Evolutionary conservation across 805 yeast genomes (phyloP), one percentile per base, ranked within the genome.

Genomic region (Lachancea kluyveri): DNA sequence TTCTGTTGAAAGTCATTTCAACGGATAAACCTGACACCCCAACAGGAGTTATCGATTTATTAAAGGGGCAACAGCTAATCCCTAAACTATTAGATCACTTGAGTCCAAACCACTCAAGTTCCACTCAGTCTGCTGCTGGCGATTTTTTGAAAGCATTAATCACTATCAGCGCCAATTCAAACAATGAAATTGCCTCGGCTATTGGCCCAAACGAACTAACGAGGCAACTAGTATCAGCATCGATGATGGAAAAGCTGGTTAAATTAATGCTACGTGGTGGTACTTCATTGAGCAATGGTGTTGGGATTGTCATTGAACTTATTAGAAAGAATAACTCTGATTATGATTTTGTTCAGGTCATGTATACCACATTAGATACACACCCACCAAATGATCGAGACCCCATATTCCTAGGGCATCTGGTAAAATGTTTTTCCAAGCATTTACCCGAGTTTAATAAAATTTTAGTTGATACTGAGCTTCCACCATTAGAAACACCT

Each of bases 161-260:
- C 21, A 81, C 96, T 3, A 84, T 92, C 19, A 85, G 96, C 25
- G 95, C 96, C 6, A 92, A 90, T 50, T 87, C 83, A 6, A 85
- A 83, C 37, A 83, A 85, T 28, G 86, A 86, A 37, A 81, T 79
- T 45, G 82, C 86, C 26, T 82, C 95, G 2, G 83, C 94, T 7
- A 84, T 92, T 33, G 98, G 98, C 1, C 97, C 98, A 2, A 92
- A 92, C 52, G 96, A 86, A 52, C 67, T 92, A 22, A 86, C 96
- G 3, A 71, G 98, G 42, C 90, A 90, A 56, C 67, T 92, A 19
- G 96, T 88, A 9, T 79, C 94, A 11, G 77, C 77, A 24, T 68
- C 72, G 23, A 73, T 83, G 39, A 70, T 87, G 45, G 65, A 71
- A 37, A 68, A 71, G 39, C 65, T 92, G 43, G 82, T 88, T 16